Percentiles rank a stretch among this genome's conserved stretches.
Conservation (phyloP, 805 yeast species). For the Yarrowia yakushimensis region DNA sequence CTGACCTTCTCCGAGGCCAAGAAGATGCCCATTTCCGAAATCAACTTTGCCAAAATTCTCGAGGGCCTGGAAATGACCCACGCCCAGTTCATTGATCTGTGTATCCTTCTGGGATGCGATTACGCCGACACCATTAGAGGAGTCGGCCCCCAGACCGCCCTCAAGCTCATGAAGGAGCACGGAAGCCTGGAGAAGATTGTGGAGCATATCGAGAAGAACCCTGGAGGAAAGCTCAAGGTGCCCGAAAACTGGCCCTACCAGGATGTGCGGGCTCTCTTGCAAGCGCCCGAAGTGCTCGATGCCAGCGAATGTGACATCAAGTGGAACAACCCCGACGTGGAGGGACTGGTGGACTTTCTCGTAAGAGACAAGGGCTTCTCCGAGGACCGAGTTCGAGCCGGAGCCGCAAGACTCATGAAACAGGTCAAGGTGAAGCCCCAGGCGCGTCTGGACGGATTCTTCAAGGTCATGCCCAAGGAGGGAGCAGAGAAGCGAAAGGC, state of each 20-base stretch:
- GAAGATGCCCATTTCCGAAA: conserved; percentile 87
- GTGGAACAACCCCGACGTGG: conserved; percentile 87
- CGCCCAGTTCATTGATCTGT: conserved; percentile 78
- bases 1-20: conserved; percentile 92
- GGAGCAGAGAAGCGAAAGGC: conserved; percentile 40
- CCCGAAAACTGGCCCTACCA: conserved; percentile 95
- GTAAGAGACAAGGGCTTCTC: conserved; percentile 85
- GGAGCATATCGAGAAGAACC: conserved; percentile 49
- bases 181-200: conserved; percentile 76
- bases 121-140: conserved; percentile 95
- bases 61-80: conserved; percentile 73
- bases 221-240: conserved; percentile 65
- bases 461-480: conserved; percentile 57
- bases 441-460: conserved; percentile 89
- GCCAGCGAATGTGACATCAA: conserved; percentile 64
- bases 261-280: conserved; percentile 80
- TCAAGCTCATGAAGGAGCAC: conserved; percentile 81
- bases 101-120: conserved; percentile 94
- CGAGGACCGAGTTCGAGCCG: conserved; percentile 86
- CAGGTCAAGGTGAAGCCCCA: conserved; percentile 83
- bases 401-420: conserved; percentile 79
- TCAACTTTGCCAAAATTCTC: conserved; percentile 61
- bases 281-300: conserved; percentile 72
- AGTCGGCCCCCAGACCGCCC: conserved; percentile 93
- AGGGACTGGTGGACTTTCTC: conserved; percentile 76